phyloP scores from a whole-genome alignment of 2,329 filamentous ascomycete species.

The Diaporthe sp. region DNA sequence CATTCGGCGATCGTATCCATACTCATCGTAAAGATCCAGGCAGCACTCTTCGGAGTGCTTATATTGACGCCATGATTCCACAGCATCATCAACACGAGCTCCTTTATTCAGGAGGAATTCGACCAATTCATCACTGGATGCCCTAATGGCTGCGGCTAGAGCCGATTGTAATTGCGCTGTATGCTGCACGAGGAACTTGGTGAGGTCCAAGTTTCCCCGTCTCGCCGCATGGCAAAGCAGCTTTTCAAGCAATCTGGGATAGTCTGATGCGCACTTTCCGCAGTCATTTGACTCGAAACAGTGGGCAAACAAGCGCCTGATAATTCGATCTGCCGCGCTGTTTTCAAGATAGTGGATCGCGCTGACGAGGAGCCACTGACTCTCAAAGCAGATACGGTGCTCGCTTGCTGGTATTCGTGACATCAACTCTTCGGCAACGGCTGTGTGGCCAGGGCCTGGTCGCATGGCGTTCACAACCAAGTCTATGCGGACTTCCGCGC shows the following conservation, averaged over 20 bases:
- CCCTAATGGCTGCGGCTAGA: not conserved
- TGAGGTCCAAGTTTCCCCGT: not conserved
- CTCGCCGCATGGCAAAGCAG: not conserved
- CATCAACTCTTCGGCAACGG: not conserved
- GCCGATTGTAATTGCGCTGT: not conserved
- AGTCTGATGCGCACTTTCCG: not conserved
- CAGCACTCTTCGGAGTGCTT: not conserved
- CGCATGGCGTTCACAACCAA: not conserved
- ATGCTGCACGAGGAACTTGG: not conserved
- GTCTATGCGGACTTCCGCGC: not conserved
- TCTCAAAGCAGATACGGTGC: not conserved
- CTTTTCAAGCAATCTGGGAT: not conserved
- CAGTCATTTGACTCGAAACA: not conserved
- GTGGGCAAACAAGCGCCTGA: not conserved
- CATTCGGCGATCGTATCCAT: not conserved
- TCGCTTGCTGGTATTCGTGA: not conserved
- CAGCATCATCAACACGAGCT: not conserved
- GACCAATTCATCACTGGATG: not conserved
- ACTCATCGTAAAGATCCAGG: not conserved
- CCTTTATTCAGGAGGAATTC: not conserved
- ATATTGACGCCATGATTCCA: not conserved
- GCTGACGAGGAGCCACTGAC: not conserved
- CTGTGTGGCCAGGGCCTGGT: not conserved
- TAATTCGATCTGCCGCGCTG: fast-evolving
- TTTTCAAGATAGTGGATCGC: not conserved